These are phyloP conservation scores for Solanum hybrid DNA, from an alignment of 305 asterid species.

Conservation along the genomic window DNA sequence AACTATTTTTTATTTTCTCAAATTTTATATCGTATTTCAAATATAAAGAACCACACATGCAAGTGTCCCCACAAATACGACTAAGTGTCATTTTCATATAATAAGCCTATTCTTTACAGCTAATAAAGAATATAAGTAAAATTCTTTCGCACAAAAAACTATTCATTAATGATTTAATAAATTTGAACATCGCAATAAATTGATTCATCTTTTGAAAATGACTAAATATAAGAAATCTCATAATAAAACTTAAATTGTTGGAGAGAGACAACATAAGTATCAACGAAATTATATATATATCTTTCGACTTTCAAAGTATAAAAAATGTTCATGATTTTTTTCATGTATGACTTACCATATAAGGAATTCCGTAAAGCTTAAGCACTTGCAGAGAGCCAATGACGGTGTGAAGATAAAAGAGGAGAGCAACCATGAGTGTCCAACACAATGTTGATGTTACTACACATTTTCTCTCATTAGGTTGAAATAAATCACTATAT, in stretches of 20 bases:
- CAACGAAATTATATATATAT: too few species aligned
- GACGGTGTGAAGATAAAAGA: constrained; percentile 30
- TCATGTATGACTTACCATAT: constrained; percentile 32
- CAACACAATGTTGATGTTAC: constrained; percentile 72
- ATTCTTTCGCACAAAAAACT: background rate
- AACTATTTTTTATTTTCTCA: background rate
- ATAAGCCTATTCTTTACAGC: background rate
- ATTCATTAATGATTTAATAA: background rate
- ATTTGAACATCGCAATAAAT: background rate
- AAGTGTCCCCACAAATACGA: background rate
- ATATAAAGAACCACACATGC: background rate
- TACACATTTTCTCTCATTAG: constrained; percentile 49
- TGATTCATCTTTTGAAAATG: background rate
- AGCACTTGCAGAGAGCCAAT: constrained; percentile 47
- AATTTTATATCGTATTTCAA: background rate
- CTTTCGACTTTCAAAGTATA: background rate
- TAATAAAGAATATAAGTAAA: background rate
- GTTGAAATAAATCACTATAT: constrained; percentile 46
- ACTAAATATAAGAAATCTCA: background rate
- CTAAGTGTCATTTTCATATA: background rate
- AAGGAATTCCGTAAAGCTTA: constrained; percentile 66
- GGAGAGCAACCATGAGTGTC: constrained; percentile 50
- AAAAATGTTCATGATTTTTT: background rate
- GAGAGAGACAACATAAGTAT: background rate
- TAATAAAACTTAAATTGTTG: background rate